Evolutionary conservation across 2,329 filamentous ascomycete species (phyloP).

Genomic region (Coniochaeta hoffmannii): DNA sequence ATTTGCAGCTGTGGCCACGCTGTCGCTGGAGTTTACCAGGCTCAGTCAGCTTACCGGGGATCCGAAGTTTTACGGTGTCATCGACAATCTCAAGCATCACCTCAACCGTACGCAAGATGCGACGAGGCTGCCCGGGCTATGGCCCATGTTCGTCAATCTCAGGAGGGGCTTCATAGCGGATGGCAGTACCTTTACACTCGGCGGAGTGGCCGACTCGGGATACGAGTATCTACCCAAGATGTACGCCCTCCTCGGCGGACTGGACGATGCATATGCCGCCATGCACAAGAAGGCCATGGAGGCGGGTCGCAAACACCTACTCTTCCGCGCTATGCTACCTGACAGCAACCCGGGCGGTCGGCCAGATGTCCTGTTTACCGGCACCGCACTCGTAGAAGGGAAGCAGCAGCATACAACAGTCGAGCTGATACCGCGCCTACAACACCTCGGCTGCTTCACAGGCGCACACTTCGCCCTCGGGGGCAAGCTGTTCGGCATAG

Average conservation of each 20-base stretch:
- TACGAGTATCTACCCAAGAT: conserved; percentile 58
- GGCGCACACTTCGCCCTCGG: conserved; percentile 37
- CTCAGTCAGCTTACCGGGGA: conserved; percentile 67
- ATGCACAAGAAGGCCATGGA: conserved; percentile 60
- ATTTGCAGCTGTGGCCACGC: conserved; percentile 49
- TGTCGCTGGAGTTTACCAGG: conserved; percentile 68
- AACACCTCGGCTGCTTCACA: conserved; percentile 34
- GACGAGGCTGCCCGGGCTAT: conserved; percentile 65
- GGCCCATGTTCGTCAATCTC: conserved; percentile 60
- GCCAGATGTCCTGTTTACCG: conserved; percentile 52
- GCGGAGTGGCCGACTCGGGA: conserved; percentile 38
- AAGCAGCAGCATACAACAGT: conserved; percentile 16
- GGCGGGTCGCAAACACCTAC: conserved; percentile 51
- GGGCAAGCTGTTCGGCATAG: conserved; percentile 25
- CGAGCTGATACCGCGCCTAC: conserved; percentile 26
- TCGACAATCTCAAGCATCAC: conserved; percentile 64
- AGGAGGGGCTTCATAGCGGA: conserved; percentile 38
- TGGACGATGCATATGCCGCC: conserved; percentile 51
- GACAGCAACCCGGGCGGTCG: conserved; percentile 2
- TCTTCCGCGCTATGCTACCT: conserved; percentile 63
- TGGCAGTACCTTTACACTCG: conserved; percentile 33
- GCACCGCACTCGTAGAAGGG: conserved; percentile 19
- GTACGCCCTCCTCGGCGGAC: conserved; percentile 56
- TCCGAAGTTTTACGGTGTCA: conserved; percentile 67
- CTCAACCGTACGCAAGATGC: conserved; percentile 57